These are phyloP conservation scores for Chenopodium album DNA, from an alignment of 148 eudicot species.

Conservation along the genomic window DNA sequence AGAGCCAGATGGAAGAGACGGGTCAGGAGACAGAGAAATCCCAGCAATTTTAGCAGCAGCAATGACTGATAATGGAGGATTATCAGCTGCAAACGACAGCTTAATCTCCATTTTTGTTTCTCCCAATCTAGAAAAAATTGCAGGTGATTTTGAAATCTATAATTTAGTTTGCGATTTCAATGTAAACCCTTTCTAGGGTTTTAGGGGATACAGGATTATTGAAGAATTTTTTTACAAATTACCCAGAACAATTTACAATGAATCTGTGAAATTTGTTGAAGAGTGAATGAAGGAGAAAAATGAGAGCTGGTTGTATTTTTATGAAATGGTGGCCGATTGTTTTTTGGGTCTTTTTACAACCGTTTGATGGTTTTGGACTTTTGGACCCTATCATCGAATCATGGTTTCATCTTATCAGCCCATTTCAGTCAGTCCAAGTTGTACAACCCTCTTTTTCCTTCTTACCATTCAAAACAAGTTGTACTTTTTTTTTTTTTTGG, in stretches of 20 bases:
- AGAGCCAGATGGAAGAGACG: constrained; percentile 60
- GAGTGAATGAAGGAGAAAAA: neutral
- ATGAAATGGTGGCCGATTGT: neutral
- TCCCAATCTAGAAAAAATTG: neutral
- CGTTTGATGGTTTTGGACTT: neutral
- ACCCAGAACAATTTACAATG: neutral
- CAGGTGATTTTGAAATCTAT: too few species aligned
- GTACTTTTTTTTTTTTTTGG: too few species aligned
- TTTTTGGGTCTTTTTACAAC: neutral
- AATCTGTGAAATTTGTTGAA: neutral
- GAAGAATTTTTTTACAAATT: neutral
- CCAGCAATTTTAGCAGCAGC: constrained; percentile 58
- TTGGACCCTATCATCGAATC: neutral
- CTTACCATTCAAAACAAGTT: neutral
- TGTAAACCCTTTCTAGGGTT: neutral
- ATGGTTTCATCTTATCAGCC: neutral
- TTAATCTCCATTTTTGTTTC: constrained; percentile 11
- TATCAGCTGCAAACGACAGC: constrained; percentile 53
- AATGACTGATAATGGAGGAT: constrained; percentile 63
- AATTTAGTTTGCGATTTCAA: neutral
- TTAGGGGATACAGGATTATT: neutral
- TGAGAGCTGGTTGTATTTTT: neutral
- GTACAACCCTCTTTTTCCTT: neutral
- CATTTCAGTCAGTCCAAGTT: neutral
- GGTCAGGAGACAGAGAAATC: constrained; percentile 34